Base-by-base conservation (phyloP, 768 basidiomycete genomes). In the Coprinopsis marcescibilis region DNA sequence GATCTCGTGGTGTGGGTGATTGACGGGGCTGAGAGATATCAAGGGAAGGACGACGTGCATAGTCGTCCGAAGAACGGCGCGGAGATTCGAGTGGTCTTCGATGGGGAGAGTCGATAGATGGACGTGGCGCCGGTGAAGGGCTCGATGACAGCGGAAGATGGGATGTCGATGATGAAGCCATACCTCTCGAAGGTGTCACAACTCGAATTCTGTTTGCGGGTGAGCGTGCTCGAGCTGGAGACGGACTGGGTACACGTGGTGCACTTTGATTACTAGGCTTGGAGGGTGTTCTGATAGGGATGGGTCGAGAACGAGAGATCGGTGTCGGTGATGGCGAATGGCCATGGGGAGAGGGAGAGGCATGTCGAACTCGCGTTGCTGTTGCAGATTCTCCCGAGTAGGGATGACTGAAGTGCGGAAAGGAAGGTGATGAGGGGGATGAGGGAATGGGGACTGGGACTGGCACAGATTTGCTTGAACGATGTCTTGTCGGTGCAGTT, bases 91-190 rank as follows among this genome's bases (percentile, higher is more conserved):
- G 24, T 13, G 44, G 43, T 15, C 17, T 46, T 45, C 48, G 49
- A 26, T 26, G 54, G 43, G 46, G 45, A 24, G 48, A 45, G 48
- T 75, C 77, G 15, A 66, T 42, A 15, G 72, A 71, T 20, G 70
- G 55, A 43, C 66, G 64, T 27, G 65, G 56, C 4, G 55, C 67
- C 55, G 53, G 61, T 30, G 54, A 64, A 49, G 47, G 64, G 49
- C 52, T 65, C 12, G 65, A 62, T 36, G 64, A 59, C 7, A 73
- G 61, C n/a, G 76, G 74, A 42, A 78, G 64, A 52, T 77, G 73
- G 2, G 78, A 72, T 2, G 75, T 61, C 3, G 81, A 80, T 4
- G 71, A 55, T 2, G 81, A 78, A 4, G 68, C 59, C 15, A 73
- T 55, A 23, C 71, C 70, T 49, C 73, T 67, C 8, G 65, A 63